Percentiles rank a stretch among this genome's conserved stretches.
Evolutionary conservation across 1,139 yeast genomes (phyloP).

Genomic region (Trichomonascaceae sp.): DNA sequence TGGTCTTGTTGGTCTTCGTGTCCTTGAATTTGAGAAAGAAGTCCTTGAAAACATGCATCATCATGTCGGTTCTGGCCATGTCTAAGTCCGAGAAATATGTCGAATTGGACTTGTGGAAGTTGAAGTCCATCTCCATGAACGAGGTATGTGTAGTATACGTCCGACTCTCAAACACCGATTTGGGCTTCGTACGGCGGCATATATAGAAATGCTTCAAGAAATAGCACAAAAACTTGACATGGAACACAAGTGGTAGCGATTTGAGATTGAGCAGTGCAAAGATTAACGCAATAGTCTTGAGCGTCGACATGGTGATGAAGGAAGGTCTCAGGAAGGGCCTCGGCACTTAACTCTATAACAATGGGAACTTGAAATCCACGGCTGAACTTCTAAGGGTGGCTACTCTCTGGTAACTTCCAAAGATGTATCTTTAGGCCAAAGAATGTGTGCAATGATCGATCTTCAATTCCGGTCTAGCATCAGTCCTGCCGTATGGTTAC

Average conservation of each 20-base stretch:
- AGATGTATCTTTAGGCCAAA: no score
- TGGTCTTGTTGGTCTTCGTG: constrained; percentile 24
- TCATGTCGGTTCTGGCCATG: constrained; percentile 55
- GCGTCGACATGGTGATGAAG: no score
- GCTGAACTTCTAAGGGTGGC: neutral
- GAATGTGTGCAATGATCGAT: no score
- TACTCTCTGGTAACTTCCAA: neutral
- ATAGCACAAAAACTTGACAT: constrained; percentile 45
- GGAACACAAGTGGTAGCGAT: constrained; percentile 57
- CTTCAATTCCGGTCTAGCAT: no score
- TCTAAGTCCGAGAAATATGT: constrained; percentile 82
- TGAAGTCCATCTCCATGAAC: constrained; percentile 72
- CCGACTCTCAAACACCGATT: constrained; percentile 31
- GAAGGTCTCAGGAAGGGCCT: neutral
- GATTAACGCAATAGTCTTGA: constrained; percentile 9
- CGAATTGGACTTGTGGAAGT: constrained; percentile 75
- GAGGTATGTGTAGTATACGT: constrained; percentile 48
- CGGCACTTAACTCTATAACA: neutral
- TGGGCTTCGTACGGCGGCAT: constrained; percentile 10
- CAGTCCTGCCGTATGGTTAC: no score
- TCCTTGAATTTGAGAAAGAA: constrained; percentile 22
- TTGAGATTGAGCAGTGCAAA: constrained; percentile 29
- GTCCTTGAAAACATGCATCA: constrained; percentile 36
- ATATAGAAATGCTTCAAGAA: constrained; percentile 27
- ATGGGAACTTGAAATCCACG: neutral